Conservation (phyloP, 2,329 filamentous ascomycete genomes). For the Didymella segeticola region DNA sequence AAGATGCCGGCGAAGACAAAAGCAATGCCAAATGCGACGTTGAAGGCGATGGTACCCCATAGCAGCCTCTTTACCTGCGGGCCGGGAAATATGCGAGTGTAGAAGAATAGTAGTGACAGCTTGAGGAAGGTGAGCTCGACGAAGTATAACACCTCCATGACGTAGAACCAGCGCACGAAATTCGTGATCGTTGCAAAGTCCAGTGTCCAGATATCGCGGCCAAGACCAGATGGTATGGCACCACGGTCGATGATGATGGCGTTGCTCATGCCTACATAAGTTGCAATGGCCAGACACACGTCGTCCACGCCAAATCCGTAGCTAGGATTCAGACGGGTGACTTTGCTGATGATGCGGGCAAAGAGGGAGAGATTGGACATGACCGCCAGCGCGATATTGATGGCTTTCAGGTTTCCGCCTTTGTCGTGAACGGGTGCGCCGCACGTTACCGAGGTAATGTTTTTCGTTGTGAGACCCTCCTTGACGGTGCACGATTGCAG, state of each 20-base stretch:
- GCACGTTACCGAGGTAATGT: not conserved
- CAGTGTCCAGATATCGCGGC: conserved; percentile 59
- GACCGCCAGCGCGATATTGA: not conserved
- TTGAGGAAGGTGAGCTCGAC: conserved; percentile 29
- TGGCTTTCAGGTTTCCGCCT: not conserved
- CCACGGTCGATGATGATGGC: conserved; percentile 17
- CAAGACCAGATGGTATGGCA: conserved; percentile 47
- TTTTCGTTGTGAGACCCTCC: conserved; percentile 1
- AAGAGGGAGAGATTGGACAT: not conserved
- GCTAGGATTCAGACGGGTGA: too few species aligned
- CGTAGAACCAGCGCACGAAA: conserved; percentile 45
- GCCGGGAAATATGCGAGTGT: conserved; percentile 36
- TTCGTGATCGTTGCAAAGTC: conserved; percentile 47
- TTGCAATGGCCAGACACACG: not conserved
- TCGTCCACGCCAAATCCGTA: too few species aligned
- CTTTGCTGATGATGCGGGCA: too few species aligned
- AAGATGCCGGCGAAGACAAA: conserved; percentile 27
- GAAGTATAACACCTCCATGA: conserved; percentile 40
- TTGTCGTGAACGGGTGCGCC: not conserved
- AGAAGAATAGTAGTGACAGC: conserved; percentile 35
- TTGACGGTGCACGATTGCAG: conserved; percentile 11
- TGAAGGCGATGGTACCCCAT: not conserved
- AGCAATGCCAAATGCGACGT: conserved; percentile 8
- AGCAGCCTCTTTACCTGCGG: conserved; percentile 1
- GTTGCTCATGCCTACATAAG: not conserved